Base-by-base conservation (phyloP, 2,329 filamentous ascomycete species). In the Cercospora sojina region DNA sequence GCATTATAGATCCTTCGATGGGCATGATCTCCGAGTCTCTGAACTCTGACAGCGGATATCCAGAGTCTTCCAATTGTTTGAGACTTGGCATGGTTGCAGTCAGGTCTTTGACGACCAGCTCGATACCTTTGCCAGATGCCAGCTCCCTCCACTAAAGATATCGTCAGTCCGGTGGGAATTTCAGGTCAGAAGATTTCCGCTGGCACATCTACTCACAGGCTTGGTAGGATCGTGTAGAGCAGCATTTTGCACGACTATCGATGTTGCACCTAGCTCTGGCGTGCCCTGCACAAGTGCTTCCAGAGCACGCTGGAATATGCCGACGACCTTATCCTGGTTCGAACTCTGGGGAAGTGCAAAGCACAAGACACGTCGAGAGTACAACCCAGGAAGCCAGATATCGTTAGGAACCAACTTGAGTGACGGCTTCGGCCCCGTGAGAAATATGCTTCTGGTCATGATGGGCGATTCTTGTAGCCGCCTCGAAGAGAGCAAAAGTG, bases 301-400 rank as follows among this genome's bases (percentile, higher is more conserved):
- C 23, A 72, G 51, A 12, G 32, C 69, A 29, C 67, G 53, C 23
- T 68, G 35, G 9, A 71, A 5, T 13, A 64, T 56, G 25, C 69
- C 66, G 16, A 70, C 41, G 20, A 62, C 66, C 25, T 65, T 66
- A 10, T 68, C 67, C 23, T 69, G 70, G 25, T 29, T 70, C 3
- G 66, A 69, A n/a, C 25, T 27, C 8, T 38, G 4, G 3, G 70
- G 67, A 5, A 70, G 49, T 31, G 64, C 67, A 61, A 70, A 72
- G 49, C 64, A 69, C 31, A 70, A 38, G 27, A 70, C 61, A 13
- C 69, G 67, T 8, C 70, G 65, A 20, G 69, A 69, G 56, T 69
- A 70, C 16, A 72, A 64, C 10, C 66, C 62, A 8, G 69, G 70
- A 5, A 72, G 64, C 69, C 70, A 72, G 57, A 70, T 67, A 56